Evolutionary conservation across 164 flowering plant genomes (phyloP).

Genomic region (Buxus sempervirens): DNA sequence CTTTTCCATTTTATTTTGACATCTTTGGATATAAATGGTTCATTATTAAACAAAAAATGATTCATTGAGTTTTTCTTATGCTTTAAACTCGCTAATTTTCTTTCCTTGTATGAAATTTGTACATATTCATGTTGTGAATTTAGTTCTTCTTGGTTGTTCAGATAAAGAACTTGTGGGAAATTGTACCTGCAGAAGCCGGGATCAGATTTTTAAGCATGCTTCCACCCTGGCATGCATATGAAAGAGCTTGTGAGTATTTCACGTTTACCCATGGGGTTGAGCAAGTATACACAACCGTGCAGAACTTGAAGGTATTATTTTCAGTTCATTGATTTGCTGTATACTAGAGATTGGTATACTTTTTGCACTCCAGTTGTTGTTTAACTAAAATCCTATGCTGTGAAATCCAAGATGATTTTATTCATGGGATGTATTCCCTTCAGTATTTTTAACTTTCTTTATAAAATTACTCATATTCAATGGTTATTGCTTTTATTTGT

Average conservation of each 20-base stretch:
- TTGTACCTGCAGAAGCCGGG: constrained; percentile 74
- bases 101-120: background rate
- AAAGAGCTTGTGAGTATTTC: constrained; percentile 86
- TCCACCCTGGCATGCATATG: constrained; percentile 99
- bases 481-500: constrained; percentile 15
- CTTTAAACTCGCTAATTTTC: background rate
- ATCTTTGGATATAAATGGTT: background rate
- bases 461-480: background rate
- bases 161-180: constrained; percentile 66
- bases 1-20: background rate
- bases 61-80: background rate
- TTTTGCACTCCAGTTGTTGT: background rate
- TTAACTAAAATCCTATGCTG: background rate
- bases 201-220: constrained; percentile 91
- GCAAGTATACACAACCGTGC: constrained; percentile 82
- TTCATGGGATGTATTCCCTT: background rate
- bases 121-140: background rate
- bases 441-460: background rate
- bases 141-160: constrained; percentile 23
- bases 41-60: no score
- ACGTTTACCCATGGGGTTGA: constrained; percentile 64
- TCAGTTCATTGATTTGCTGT: background rate
- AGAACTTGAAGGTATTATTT: constrained; percentile 66
- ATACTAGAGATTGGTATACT: background rate
- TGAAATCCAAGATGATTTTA: background rate